Evolutionary conservation across 2,329 filamentous ascomycete genomes (phyloP).

Genomic region (Alternaria viburni): DNA sequence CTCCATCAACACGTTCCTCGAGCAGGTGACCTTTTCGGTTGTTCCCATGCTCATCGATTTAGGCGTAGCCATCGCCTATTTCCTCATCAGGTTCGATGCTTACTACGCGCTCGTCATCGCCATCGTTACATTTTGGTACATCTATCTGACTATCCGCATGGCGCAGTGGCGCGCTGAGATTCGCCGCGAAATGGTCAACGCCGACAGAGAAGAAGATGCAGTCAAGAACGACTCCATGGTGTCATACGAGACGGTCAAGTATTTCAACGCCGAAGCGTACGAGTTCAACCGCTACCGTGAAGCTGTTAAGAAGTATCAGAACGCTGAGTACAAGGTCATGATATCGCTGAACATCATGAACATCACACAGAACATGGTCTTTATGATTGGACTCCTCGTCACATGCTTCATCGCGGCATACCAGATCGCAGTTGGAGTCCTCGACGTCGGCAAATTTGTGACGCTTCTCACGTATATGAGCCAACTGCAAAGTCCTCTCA

Average conservation of each 20-base stretch:
- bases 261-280: slow-evolving; percentile 66
- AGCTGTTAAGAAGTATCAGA: slow-evolving; percentile 64
- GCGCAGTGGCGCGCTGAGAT: slow-evolving; percentile 91
- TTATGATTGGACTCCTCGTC: slow-evolving; percentile 69
- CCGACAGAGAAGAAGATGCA: slow-evolving; percentile 91
- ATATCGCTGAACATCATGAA: slow-evolving; percentile 66
- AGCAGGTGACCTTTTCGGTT: slow-evolving; percentile 95
- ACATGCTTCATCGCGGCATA: slow-evolving; percentile 73
- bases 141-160: slow-evolving; percentile 96
- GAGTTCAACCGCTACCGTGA: slow-evolving; percentile 65
- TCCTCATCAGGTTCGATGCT: slow-evolving; percentile 78
- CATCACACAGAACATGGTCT: slow-evolving; percentile 68
- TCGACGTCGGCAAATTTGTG: slow-evolving; percentile 71
- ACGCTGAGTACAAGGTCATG: slow-evolving; percentile 63
- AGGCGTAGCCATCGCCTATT: slow-evolving; percentile 81
- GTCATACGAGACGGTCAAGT: slow-evolving; percentile 85
- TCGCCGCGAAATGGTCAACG: slow-evolving; percentile 91
- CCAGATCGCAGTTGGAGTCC: slow-evolving; percentile 67
- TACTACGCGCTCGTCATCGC: slow-evolving; percentile 90
- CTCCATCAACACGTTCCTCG: slow-evolving; percentile 94
- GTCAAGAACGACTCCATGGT: slow-evolving; percentile 99
- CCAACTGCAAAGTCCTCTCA: slow-evolving; percentile 72
- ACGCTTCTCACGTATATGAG: slow-evolving; percentile 76
- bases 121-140: slow-evolving; percentile 92
- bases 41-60: slow-evolving; percentile 94